Evolutionary conservation across 805 yeast genomes (phyloP).

Genomic region (Yarrowia hollandica): DNA sequence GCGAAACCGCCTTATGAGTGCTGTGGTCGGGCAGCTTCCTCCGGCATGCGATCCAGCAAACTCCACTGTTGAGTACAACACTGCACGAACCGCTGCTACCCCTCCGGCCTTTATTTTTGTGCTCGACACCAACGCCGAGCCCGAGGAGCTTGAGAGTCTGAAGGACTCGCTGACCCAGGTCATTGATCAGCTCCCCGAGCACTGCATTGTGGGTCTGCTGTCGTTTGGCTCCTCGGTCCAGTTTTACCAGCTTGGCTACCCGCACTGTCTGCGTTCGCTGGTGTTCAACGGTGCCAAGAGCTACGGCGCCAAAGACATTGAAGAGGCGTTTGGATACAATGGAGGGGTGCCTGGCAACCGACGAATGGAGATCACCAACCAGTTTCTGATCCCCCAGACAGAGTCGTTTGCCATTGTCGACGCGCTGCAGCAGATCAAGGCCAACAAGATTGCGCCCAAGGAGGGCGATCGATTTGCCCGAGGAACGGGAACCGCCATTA

Average conservation of each 20-base stretch:
- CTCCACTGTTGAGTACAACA: slow-evolving; percentile 81
- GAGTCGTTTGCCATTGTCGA: slow-evolving; percentile 78
- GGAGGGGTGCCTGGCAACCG: background rate
- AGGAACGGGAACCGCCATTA: slow-evolving; percentile 89
- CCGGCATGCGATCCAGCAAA: slow-evolving; percentile 65
- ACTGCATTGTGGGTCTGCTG: slow-evolving; percentile 80
- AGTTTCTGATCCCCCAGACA: slow-evolving; percentile 71
- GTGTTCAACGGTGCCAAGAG: slow-evolving; percentile 88
- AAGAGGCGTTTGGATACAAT: slow-evolving; percentile 59
- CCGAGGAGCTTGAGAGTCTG: slow-evolving; percentile 76
- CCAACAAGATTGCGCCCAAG: slow-evolving; percentile 80
- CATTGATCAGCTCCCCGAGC: slow-evolving; percentile 78
- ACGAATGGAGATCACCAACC: slow-evolving; percentile 8
- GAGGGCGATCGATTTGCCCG: slow-evolving; percentile 83
- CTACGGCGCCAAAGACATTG: slow-evolving; percentile 53
- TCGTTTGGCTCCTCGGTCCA: slow-evolving; percentile 87
- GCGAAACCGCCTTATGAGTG: slow-evolving; percentile 75
- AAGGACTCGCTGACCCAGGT: slow-evolving; percentile 78
- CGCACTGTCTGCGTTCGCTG: slow-evolving; percentile 65
- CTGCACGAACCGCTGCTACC: slow-evolving; percentile 72
- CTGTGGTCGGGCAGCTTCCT: slow-evolving; percentile 77
- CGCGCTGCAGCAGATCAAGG: slow-evolving; percentile 71
- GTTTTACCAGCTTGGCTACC: slow-evolving; percentile 75
- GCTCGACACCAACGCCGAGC: slow-evolving; percentile 84
- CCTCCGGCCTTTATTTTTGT: slow-evolving; percentile 87